phyloP scores from a whole-genome alignment of 2,329 filamentous ascomycete genomes.

The Rhynchosporium agropyri region DNA sequence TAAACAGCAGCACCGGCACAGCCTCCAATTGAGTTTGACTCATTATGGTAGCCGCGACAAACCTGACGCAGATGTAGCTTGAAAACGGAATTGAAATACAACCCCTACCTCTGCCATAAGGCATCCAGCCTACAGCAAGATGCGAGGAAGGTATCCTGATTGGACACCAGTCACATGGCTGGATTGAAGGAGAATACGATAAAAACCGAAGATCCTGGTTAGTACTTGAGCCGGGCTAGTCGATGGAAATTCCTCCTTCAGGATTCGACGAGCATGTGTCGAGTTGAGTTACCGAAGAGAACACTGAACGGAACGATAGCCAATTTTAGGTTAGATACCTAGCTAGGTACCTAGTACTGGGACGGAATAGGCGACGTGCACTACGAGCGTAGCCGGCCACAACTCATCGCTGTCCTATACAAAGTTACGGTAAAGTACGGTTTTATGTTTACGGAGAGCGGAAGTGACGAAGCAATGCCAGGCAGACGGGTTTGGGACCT shows the following conservation, averaged over 20 bases:
- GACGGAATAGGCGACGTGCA: slow-evolving; percentile 8
- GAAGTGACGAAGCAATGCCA: slow-evolving; percentile 14
- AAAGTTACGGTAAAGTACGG: neutral
- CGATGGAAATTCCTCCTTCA: slow-evolving; percentile 17
- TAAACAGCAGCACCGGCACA: slow-evolving; percentile 32
- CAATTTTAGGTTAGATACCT: slow-evolving; percentile 24
- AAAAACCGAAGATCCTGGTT: slow-evolving; percentile 32
- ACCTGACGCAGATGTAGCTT: slow-evolving; percentile 31
- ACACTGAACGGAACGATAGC: neutral
- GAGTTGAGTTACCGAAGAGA: neutral
- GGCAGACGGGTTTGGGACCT: slow-evolving; percentile 22
- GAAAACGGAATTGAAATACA: slow-evolving; percentile 18
- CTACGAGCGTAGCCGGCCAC: neutral
- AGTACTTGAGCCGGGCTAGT: slow-evolving; percentile 23
- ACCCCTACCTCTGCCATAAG: slow-evolving; percentile 26
- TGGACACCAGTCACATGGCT: slow-evolving; percentile 27
- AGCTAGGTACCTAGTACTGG: neutral
- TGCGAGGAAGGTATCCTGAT: slow-evolving; percentile 24
- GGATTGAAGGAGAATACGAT: slow-evolving; percentile 29
- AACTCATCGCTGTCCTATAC: neutral
- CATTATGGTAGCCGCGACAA: slow-evolving; percentile 31
- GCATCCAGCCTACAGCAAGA: slow-evolving; percentile 30
- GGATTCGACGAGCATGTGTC: slow-evolving; percentile 12
- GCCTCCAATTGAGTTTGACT: slow-evolving; percentile 35
- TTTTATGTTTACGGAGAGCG: neutral